A percentile compares a stretch with the other conserved stretches of the same genome.
Conservation (phyloP, 2,329 filamentous ascomycete species). For the Botryotinia calthae region DNA sequence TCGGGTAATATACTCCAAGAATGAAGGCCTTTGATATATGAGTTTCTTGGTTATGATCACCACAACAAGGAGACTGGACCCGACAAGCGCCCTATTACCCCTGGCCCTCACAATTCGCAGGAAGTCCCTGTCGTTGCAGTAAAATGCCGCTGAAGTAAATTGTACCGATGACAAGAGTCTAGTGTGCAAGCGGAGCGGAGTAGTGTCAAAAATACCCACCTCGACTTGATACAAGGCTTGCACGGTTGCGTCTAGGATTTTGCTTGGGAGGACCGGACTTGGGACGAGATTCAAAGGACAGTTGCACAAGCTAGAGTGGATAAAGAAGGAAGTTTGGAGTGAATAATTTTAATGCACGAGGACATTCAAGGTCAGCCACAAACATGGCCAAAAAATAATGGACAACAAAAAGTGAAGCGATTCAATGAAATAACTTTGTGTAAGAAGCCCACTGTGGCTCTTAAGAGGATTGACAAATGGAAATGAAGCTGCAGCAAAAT, state of each 20-base stretch:
- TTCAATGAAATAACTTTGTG: slow-evolving; percentile 31
- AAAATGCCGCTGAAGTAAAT: slow-evolving; percentile 32
- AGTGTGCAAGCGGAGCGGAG: slow-evolving; percentile 28
- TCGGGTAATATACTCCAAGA: slow-evolving; percentile 37
- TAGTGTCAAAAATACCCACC: slow-evolving; percentile 24
- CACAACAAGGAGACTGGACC: slow-evolving; percentile 35
- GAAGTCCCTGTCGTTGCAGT: slow-evolving; percentile 27
- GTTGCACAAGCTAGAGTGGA: slow-evolving; percentile 22
- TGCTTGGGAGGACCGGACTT: slow-evolving; percentile 22
- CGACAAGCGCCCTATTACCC: slow-evolving; percentile 34
- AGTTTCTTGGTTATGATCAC: slow-evolving; percentile 35
- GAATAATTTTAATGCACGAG: slow-evolving; percentile 26
- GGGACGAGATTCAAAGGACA: slow-evolving; percentile 20
- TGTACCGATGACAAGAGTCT: slow-evolving; percentile 27
- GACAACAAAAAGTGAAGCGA: slow-evolving; percentile 30
- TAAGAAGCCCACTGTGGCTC: slow-evolving; percentile 25
- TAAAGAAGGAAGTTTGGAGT: slow-evolving; percentile 22
- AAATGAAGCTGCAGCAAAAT: slow-evolving; percentile 29
- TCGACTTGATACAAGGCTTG: slow-evolving; percentile 28
- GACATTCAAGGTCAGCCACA: slow-evolving; percentile 29
- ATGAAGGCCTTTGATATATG: slow-evolving; percentile 33
- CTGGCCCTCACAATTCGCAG: slow-evolving; percentile 30
- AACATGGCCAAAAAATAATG: slow-evolving; percentile 25
- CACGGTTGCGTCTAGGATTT: slow-evolving; percentile 27
- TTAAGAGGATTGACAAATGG: slow-evolving; percentile 35